These are phyloP conservation scores for Aspergillus novofumigatus DNA, from an alignment of 2,329 filamentous ascomycete species.

Conservation along the genomic window DNA sequence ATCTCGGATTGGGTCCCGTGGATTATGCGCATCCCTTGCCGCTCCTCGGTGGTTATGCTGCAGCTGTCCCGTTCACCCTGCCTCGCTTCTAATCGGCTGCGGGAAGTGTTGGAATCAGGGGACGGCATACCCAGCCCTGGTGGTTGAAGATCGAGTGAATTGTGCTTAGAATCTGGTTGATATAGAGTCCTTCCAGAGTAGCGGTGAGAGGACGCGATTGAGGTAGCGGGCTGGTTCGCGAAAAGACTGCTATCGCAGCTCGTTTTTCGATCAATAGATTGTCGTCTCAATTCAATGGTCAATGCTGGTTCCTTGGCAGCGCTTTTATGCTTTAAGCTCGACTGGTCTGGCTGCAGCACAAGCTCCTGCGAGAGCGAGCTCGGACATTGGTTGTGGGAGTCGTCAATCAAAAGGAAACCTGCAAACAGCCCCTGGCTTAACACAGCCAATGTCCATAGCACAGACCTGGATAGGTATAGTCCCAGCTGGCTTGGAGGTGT, in stretches of 20 bases:
- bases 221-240: constrained; percentile 16
- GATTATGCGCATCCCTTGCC: not conserved
- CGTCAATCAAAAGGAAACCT: constrained; percentile 21
- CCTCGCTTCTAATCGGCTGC: constrained; percentile 1
- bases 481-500: constrained; percentile 2
- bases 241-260: constrained; percentile 8
- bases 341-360: constrained; percentile 13
- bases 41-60: constrained; percentile 4
- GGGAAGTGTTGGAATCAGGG: constrained; percentile 6
- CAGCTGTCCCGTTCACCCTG: constrained; percentile 10
- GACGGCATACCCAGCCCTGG: constrained; percentile 5
- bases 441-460: constrained; percentile 32
- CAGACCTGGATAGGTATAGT: constrained; percentile 34
- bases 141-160: constrained; percentile 21
- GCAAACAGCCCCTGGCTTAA: constrained; percentile 29
- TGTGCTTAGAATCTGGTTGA: constrained; percentile 19
- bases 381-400: constrained; percentile 18
- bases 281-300: constrained; percentile 9
- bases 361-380: constrained; percentile 22
- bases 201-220: constrained; percentile 25
- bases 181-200: constrained; percentile 30
- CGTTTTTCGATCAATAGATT: constrained; percentile 10
- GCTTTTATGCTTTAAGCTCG: constrained; percentile 5
- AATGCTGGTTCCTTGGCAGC: constrained; percentile 8
- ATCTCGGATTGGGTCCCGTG: constrained; percentile 15